phyloP scores from a whole-genome alignment of 2,329 filamentous ascomycete genomes.

The Aureobasidium sp. region DNA sequence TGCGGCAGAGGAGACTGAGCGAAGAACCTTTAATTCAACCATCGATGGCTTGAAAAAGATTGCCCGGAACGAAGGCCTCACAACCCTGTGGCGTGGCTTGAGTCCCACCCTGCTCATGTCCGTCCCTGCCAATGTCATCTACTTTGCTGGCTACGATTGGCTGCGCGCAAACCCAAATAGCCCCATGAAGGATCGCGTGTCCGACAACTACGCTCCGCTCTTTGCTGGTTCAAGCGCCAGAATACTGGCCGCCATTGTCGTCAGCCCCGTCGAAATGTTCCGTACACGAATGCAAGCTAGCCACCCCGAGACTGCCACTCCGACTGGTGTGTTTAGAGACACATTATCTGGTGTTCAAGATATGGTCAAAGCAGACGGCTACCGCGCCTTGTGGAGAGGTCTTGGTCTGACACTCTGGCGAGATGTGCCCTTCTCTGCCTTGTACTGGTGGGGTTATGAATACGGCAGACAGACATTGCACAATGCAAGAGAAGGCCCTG shows the following conservation, averaged over 20 bases:
- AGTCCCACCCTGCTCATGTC: constrained; percentile 94
- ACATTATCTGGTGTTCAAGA: constrained; percentile 68
- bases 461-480: constrained; percentile 64
- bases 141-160: constrained; percentile 98
- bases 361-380: constrained; percentile 72
- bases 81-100: constrained; percentile 83
- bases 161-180: constrained; percentile 65
- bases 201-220: constrained; percentile 69
- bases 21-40: constrained; percentile 79
- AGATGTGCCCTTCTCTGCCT: constrained; percentile 90
- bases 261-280: constrained; percentile 90
- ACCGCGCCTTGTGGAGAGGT: constrained; percentile 80
- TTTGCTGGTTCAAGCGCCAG: constrained; percentile 72
- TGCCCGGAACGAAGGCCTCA: constrained; percentile 79
- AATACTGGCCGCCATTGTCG: constrained; percentile 69
- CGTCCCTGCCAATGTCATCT: constrained; percentile 92
- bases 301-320: constrained; percentile 30
- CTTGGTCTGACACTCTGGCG: constrained; percentile 88
- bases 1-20: constrained; percentile 78
- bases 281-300: constrained; percentile 85
- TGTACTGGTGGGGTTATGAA: constrained; percentile 99
- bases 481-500: constrained; percentile 48
- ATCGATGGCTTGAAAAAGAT: constrained; percentile 91
- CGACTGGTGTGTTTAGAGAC: constrained; percentile 64
- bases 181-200: constrained; percentile 54